Percentiles rank a stretch among this genome's conserved stretches.
These are phyloP conservation scores for Tuber umbilicatum DNA, from an alignment of 495 filamentous ascomycete genomes.

Conservation along the genomic window DNA sequence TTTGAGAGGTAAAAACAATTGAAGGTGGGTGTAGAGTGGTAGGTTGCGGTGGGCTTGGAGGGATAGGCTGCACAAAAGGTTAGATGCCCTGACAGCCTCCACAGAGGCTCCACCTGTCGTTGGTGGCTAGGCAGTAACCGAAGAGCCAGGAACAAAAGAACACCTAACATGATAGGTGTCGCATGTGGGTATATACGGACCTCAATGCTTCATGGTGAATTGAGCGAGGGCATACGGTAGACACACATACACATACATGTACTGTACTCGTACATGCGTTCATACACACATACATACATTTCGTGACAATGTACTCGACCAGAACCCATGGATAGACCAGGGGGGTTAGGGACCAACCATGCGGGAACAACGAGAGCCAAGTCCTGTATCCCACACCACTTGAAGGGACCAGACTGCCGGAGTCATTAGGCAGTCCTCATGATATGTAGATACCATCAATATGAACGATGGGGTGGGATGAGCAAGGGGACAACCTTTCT, in stretches of 20 bases:
- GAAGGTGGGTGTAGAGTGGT: slow-evolving; percentile 31
- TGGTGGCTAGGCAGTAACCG: slow-evolving; percentile 30
- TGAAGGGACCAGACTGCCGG: slow-evolving; percentile 36
- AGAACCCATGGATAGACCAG: slow-evolving; percentile 12
- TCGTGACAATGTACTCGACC: not conserved
- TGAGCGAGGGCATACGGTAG: slow-evolving; percentile 16
- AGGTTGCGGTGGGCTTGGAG: slow-evolving; percentile 9
- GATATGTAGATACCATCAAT: slow-evolving; percentile 15
- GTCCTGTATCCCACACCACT: slow-evolving; percentile 31
- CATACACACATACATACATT: slow-evolving; percentile 27
- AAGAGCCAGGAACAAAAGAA: slow-evolving; percentile 30
- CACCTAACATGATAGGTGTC: slow-evolving; percentile 34
- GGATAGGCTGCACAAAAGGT: not conserved
- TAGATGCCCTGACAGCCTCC: not conserved
- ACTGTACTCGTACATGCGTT: slow-evolving; percentile 19
- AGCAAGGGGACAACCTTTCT: slow-evolving; percentile 24
- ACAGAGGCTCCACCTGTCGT: not conserved
- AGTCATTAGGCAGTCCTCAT: slow-evolving; percentile 37
- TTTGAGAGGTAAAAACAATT: slow-evolving; percentile 29
- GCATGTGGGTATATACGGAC: slow-evolving; percentile 35
- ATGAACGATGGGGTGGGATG: slow-evolving; percentile 39
- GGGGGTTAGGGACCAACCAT: slow-evolving; percentile 26
- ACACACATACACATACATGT: slow-evolving; percentile 28
- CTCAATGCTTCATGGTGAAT: slow-evolving; percentile 16
- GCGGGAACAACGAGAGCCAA: slow-evolving; percentile 36